Evolutionary conservation across 805 yeast genomes (phyloP), one percentile per base, ranked within the genome.

Genomic region (Cyberlindnera nakhonratchasimensis): DNA sequence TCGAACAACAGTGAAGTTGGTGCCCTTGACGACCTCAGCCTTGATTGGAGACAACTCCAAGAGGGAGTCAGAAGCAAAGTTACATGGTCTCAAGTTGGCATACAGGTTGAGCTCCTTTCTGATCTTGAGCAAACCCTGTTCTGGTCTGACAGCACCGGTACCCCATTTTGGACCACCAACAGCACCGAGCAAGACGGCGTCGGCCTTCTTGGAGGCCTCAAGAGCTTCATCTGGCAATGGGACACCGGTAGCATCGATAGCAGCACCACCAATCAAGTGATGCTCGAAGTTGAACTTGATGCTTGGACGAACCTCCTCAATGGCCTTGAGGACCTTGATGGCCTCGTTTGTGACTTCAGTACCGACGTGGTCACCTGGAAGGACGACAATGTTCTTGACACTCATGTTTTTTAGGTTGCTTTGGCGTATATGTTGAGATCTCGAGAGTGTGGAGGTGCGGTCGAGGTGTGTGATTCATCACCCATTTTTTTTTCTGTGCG

Each of bases 101-200:
- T 93, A 93, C 53, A 93, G 72, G 64, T 84, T 86, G 62, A 93
- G 77, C 65, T 89, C 98, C 66, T 93, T 93, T 68, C 99, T 80
- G 65, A 93, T 91, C 70, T 90, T 78, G 52, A 93, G 75, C 53
- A 93, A 75, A 46, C 99, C 99, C 69, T 88, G 98, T 66, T 93
- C 99, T 39, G 99, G 99, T 70, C 99, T 82, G 35, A 91, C 98
- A 11, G 75, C 61, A 38, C 97, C 97, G 21, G 97, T 86, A 28
- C 98, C 98, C 99, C 99, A 93, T 69, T 93, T 93, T 48, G 99
- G 99, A 25, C 99, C 99, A 50, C 99, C 99, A 25, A 93, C 99
- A 8, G 99, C 96, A 53, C 99, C 99, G 43, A 93, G 74, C 52
- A 93, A 71, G n/a, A 93, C 96, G 20, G 98, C 99, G 62, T 91